These are phyloP conservation scores for Lasiodiplodia citricola DNA, from an alignment of 2,329 filamentous ascomycete species.

Conservation along the genomic window DNA sequence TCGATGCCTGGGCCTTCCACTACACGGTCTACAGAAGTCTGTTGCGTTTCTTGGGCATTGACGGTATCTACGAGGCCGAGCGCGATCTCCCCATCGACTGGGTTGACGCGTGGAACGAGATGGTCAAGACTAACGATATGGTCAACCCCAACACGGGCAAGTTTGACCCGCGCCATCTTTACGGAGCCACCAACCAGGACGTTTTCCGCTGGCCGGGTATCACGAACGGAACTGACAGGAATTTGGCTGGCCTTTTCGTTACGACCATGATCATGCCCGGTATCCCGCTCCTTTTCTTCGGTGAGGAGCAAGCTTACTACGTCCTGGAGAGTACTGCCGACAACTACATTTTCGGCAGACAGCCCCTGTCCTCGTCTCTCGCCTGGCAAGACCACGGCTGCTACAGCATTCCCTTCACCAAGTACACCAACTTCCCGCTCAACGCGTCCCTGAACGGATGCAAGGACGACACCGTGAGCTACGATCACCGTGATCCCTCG, in stretches of 20 bases:
- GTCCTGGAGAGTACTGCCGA: conserved; percentile 66
- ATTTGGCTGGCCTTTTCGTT: conserved; percentile 64
- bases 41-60: conserved; percentile 1
- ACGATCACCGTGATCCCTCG: conserved; percentile 68
- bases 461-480: conserved; percentile 60
- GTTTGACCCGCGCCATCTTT: conserved; percentile 69
- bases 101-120: conserved; percentile 59
- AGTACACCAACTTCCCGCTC: conserved; percentile 64
- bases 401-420: conserved; percentile 61
- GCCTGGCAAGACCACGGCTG: conserved; percentile 71
- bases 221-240: conserved; percentile 61
- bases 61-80: conserved; percentile 16
- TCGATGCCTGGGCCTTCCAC: conserved; percentile 67
- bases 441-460: conserved; percentile 61
- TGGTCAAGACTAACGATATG: conserved; percentile 64
- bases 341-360: conserved; percentile 70
- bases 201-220: conserved; percentile 69
- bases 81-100: conserved; percentile 46
- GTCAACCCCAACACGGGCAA: conserved; percentile 64
- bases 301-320: conserved; percentile 69
- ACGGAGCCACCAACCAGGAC: conserved; percentile 69
- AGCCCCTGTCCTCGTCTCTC: conserved; percentile 64
- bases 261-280: conserved; percentile 66
- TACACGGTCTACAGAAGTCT: conserved; percentile 64
- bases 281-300: conserved; percentile 66